Conservation (phyloP, 2,329 filamentous ascomycete genomes). For the Talaromyces albobiverticillius region DNA sequence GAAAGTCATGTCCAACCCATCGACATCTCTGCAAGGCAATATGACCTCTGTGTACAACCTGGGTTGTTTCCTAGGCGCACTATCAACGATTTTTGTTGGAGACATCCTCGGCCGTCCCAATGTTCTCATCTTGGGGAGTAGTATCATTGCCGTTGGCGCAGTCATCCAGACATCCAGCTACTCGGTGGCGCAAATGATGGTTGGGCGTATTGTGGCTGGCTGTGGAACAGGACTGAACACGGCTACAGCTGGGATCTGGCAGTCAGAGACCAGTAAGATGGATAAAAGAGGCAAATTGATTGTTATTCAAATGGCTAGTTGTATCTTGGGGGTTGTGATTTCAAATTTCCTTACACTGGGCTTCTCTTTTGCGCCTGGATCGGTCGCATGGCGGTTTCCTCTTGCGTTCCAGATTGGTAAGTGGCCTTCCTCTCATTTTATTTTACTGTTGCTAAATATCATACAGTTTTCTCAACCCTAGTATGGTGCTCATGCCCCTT, state of each 20-base stretch:
- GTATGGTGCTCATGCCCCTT: background rate
- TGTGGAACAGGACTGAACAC: constrained; percentile 40
- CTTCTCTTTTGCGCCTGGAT: constrained; percentile 36
- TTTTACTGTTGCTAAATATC: background rate
- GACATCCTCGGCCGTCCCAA: background rate
- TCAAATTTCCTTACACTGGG: constrained; percentile 26
- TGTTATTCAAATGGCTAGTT: background rate
- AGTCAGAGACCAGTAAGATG: background rate
- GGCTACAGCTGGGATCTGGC: background rate
- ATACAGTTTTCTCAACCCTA: constrained; percentile 17
- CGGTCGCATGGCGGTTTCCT: constrained; percentile 45
- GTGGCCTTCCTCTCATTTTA: background rate
- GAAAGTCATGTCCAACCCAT: background rate
- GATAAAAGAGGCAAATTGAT: background rate
- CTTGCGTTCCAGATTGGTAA: constrained; percentile 41
- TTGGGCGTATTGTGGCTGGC: constrained; percentile 47
- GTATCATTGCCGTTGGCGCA: constrained; percentile 19
- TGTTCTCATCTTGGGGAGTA: background rate
- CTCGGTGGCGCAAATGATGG: constrained; percentile 24
- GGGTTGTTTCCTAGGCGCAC: background rate
- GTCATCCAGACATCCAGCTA: constrained; percentile 24
- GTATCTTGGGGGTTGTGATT: background rate
- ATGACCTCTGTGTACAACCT: background rate
- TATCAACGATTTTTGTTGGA: background rate
- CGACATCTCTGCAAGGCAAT: background rate